Evolutionary conservation across 768 basidiomycete genomes (phyloP).

Genomic region (Fistulinella prunicolor): DNA sequence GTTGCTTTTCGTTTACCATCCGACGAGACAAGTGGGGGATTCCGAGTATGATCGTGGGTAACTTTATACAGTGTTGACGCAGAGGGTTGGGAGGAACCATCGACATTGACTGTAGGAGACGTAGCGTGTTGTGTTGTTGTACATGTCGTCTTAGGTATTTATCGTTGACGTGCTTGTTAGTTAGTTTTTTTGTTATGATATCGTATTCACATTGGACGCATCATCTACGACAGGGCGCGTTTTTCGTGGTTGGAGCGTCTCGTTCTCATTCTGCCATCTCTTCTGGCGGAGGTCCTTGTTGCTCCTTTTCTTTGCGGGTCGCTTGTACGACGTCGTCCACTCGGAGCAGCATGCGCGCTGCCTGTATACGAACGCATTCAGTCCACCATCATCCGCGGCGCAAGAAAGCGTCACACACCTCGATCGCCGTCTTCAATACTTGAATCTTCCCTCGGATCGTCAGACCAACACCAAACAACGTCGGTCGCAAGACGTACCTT

Average conservation of each 20-base stretch:
- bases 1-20: conserved; percentile 91
- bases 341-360: conserved; percentile 85
- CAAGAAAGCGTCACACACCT: conserved; percentile 43
- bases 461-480: neutral
- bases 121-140: no score
- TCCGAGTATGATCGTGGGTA: conserved; percentile 88
- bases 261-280: conserved; percentile 47
- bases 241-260: no score
- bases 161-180: no score
- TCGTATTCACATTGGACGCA: no score
- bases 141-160: no score
- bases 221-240: no score
- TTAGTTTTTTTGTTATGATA: no score
- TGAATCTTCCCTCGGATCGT: conserved; percentile 58
- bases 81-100: no score
- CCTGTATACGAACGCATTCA: conserved; percentile 39
- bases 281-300: conserved; percentile 49
- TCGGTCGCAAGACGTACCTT: conserved; percentile 49
- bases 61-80: conserved; percentile 76
- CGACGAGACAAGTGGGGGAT: conserved; percentile 82
- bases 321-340: conserved; percentile 95
- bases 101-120: no score
- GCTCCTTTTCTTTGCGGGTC: conserved; percentile 63
- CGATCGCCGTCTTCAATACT: conserved; percentile 95
- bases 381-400: neutral